Conservation (phyloP, 2,329 filamentous ascomycete species). For the Parafenestella ontariensis region DNA sequence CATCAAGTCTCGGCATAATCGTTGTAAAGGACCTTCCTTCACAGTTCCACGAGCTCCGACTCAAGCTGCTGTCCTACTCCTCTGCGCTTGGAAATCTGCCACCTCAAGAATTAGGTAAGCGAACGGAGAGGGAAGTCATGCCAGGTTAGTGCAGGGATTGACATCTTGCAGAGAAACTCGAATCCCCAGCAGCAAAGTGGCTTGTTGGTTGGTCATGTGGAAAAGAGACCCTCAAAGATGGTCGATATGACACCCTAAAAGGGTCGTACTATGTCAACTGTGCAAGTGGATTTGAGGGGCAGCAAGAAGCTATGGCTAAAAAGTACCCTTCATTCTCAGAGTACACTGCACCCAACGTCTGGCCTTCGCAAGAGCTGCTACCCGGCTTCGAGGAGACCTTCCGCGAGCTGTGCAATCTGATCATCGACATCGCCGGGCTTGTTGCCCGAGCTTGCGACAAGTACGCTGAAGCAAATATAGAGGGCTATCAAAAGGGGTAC, state of each 20-base stretch:
- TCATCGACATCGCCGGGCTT: slow-evolving; percentile 87
- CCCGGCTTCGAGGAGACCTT: slow-evolving; percentile 78
- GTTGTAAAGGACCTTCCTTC: slow-evolving; percentile 85
- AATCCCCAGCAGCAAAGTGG: slow-evolving; percentile 63
- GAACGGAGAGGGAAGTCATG: no score
- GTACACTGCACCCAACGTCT: slow-evolving; percentile 89
- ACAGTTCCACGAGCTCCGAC: slow-evolving; percentile 74
- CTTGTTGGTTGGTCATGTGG: slow-evolving; percentile 79
- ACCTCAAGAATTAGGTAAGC: slow-evolving; percentile 71
- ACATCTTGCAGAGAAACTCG: slow-evolving; percentile 49
- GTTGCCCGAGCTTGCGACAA: slow-evolving; percentile 90
- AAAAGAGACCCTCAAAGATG: slow-evolving; percentile 80
- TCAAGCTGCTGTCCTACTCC: slow-evolving; percentile 79
- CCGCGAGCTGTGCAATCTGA: slow-evolving; percentile 77
- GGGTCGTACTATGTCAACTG: slow-evolving; percentile 87
- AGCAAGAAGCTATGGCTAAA: slow-evolving; percentile 57
- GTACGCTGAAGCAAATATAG: slow-evolving; percentile 80
- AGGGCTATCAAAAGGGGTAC: slow-evolving; percentile 77
- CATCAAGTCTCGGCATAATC: slow-evolving; percentile 88
- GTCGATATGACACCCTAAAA: slow-evolving; percentile 79
- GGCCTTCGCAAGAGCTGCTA: slow-evolving; percentile 74
- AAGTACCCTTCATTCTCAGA: slow-evolving; percentile 77
- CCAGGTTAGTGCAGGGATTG: background rate
- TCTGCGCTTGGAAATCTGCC: slow-evolving; percentile 88
- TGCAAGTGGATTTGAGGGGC: slow-evolving; percentile 67